Conservation (phyloP, 345 rosid genomes). For the Euclidium syriacum region DNA sequence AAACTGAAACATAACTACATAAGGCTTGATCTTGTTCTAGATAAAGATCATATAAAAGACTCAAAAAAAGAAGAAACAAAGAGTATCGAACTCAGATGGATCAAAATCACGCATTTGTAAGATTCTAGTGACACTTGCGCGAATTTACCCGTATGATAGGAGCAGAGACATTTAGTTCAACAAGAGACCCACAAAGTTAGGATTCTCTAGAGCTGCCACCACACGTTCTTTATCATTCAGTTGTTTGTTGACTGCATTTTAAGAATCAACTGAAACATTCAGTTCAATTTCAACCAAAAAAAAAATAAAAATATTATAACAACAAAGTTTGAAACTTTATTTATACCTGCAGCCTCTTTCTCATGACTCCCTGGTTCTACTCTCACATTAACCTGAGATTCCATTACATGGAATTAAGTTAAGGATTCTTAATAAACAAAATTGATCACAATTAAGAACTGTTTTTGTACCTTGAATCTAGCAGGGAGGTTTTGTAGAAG, state of each 20-base stretch:
- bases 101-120: too few species aligned
- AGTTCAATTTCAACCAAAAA: neutral
- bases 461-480: slow-evolving; percentile 63
- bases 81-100: too few species aligned
- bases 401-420: neutral
- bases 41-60: too few species aligned
- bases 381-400: slow-evolving; percentile 61
- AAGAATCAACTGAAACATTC: neutral
- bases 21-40: too few species aligned
- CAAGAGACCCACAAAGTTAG: slow-evolving; percentile 61
- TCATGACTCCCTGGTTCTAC: slow-evolving; percentile 91
- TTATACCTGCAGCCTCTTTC: slow-evolving; percentile 72
- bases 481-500: slow-evolving; percentile 77
- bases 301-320: neutral
- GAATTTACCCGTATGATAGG: slow-evolving; percentile 51
- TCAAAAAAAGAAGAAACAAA: too few species aligned
- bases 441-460: neutral
- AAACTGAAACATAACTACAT: too few species aligned
- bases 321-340: neutral
- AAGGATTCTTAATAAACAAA: neutral
- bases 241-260: slow-evolving; percentile 63
- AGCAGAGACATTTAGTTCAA: slow-evolving; percentile 68
- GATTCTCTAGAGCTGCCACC: slow-evolving; percentile 82
- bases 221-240: slow-evolving; percentile 78
- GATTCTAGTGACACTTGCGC: too few species aligned